These are phyloP conservation scores for Taxawa tesnikishii DNA, from an alignment of 2,329 filamentous ascomycete genomes.

Conservation along the genomic window DNA sequence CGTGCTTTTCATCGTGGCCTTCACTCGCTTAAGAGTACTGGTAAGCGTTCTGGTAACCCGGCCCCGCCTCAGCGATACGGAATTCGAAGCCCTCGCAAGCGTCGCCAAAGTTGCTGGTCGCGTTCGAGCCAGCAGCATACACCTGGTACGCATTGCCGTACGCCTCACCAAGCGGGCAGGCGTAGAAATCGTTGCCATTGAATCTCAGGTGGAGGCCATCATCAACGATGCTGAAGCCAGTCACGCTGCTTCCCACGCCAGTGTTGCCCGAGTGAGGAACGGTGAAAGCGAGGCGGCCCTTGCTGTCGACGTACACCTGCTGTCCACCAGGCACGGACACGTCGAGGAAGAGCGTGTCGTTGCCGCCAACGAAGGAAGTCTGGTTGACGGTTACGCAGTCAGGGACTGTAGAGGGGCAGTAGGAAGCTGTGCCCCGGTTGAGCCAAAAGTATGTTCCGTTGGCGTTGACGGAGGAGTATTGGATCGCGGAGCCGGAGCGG, in stretches of 20 bases:
- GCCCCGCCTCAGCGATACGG: constrained; percentile 16
- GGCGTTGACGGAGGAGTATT: constrained; percentile 11
- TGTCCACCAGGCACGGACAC: constrained; percentile 7
- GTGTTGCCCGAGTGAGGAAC: constrained; percentile 6
- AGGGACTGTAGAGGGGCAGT: constrained; percentile 4
- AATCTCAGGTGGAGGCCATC: constrained; percentile 5
- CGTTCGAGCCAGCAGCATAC: constrained; percentile 4
- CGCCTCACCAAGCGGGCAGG: constrained; percentile 4
- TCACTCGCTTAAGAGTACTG: too few species aligned
- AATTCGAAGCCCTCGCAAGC: constrained; percentile 7
- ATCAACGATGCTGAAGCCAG: constrained; percentile 7
- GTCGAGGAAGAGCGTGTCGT: constrained; percentile 7
- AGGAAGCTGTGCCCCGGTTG: constrained; percentile 2
- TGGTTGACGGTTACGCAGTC: constrained; percentile 7
- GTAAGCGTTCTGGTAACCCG: too few species aligned
- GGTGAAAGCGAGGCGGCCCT: constrained; percentile 5
- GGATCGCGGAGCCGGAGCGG: constrained; percentile 9
- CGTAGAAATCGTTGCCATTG: constrained; percentile 7
- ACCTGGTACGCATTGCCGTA: too few species aligned
- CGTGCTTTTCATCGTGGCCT: too few species aligned
- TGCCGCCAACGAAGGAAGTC: constrained; percentile 10
- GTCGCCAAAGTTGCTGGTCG: background rate
- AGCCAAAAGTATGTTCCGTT: constrained; percentile 5
- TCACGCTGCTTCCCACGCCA: background rate
- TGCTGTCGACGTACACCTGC: constrained; percentile 7